These are phyloP conservation scores for Aspergillus sp. DNA, from an alignment of 2,329 filamentous ascomycete species.

Conservation along the genomic window DNA sequence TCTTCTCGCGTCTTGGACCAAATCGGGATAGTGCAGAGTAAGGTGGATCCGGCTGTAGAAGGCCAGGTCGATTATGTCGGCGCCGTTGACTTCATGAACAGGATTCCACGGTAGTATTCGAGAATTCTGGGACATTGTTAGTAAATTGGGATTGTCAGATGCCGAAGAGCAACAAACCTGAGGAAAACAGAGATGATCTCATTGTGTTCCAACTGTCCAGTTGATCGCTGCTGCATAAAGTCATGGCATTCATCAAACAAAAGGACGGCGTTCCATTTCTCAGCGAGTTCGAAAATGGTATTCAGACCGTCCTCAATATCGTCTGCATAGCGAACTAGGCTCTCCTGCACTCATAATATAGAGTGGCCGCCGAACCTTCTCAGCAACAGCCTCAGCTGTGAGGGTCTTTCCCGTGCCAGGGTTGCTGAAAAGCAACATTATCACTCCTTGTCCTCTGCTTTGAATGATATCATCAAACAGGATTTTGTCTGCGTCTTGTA, in stretches of 20 bases:
- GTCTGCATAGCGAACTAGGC: constrained; percentile 2
- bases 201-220: background rate
- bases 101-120: constrained; percentile 3
- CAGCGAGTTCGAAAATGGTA: constrained; percentile 11
- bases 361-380: background rate
- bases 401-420: constrained; percentile 25
- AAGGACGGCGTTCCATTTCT: constrained; percentile 6
- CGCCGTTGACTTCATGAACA: constrained; percentile 48
- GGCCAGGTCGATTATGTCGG: constrained; percentile 41
- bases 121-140: background rate
- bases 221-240: constrained; percentile 7
- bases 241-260: constrained; percentile 10
- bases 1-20: constrained; percentile 11
- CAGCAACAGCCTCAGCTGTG: constrained; percentile 43
- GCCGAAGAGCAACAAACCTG: background rate
- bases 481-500: background rate
- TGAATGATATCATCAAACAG: constrained; percentile 20
- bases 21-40: constrained; percentile 41
- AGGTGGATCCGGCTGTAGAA: constrained; percentile 47
- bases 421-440: constrained; percentile 13
- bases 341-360: constrained; percentile 1
- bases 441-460: constrained; percentile 9
- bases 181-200: background rate
- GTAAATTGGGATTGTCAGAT: background rate
- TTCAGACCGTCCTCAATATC: constrained; percentile 11